These are phyloP conservation scores for Rosellinia necatrix DNA, from an alignment of 2,329 filamentous ascomycete genomes.

Conservation along the genomic window DNA sequence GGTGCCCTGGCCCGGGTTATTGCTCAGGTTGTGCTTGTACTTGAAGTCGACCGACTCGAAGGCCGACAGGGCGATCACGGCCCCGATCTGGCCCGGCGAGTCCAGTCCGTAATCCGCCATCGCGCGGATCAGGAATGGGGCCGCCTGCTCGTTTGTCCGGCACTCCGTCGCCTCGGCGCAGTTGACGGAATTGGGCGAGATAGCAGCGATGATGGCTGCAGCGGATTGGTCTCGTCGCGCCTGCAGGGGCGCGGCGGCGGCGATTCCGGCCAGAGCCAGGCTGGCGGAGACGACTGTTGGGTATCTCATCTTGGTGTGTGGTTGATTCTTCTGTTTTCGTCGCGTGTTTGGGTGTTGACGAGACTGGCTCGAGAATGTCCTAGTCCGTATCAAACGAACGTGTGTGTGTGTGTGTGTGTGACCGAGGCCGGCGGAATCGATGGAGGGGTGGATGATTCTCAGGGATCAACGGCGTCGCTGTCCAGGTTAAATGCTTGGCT, in stretches of 20 bases:
- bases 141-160: slow-evolving; percentile 66
- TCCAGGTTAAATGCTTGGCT: not conserved
- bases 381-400: slow-evolving; percentile 30
- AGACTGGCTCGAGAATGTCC: slow-evolving; percentile 28
- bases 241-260: slow-evolving; percentile 23
- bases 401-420: no score
- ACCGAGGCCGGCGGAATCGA: not conserved
- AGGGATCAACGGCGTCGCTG: not conserved
- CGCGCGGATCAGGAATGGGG: slow-evolving; percentile 57
- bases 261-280: slow-evolving; percentile 34
- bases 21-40: slow-evolving; percentile 70
- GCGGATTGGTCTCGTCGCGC: slow-evolving; percentile 31
- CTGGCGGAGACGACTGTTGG: slow-evolving; percentile 30
- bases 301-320: slow-evolving; percentile 37
- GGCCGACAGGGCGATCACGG: slow-evolving; percentile 70
- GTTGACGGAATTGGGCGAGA: slow-evolving; percentile 57
- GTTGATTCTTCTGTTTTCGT: slow-evolving; percentile 7
- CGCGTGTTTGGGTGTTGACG: slow-evolving; percentile 9
- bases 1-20: slow-evolving; percentile 75
- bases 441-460: not conserved
- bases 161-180: slow-evolving; percentile 66
- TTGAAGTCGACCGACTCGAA: slow-evolving; percentile 72
- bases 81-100: slow-evolving; percentile 65
- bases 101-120: slow-evolving; percentile 63
- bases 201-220: slow-evolving; percentile 50